A percentile compares a stretch with the other conserved stretches of the same genome.
Evolutionary conservation across 1,284 basidiomycete genomes (phyloP).

Genomic region (Ganoderma leucocontextum): DNA sequence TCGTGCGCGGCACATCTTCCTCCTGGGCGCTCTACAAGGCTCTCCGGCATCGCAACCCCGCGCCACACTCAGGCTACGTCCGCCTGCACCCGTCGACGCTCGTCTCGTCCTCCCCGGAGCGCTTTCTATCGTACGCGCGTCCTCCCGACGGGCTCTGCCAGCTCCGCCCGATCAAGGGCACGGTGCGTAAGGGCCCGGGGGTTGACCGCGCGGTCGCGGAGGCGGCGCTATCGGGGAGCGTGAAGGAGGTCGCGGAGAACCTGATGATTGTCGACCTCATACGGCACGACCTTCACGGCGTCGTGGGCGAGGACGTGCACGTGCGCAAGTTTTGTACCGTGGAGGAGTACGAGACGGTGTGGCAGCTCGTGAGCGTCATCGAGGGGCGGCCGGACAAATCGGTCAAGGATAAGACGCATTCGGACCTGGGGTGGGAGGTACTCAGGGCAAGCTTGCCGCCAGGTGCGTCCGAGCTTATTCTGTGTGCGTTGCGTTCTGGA

Average conservation of each 20-base stretch:
- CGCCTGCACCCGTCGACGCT: slow-evolving; percentile 72
- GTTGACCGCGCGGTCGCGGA: slow-evolving; percentile 73
- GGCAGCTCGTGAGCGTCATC: slow-evolving; percentile 96
- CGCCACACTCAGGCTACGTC: slow-evolving; percentile 90
- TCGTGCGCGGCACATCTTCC: slow-evolving; percentile 50
- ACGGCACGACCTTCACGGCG: slow-evolving; percentile 87
- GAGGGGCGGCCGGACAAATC: slow-evolving; percentile 60
- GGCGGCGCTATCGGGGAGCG: slow-evolving; percentile 72
- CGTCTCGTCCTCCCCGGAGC: slow-evolving; percentile 89
- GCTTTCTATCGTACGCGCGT: slow-evolving; percentile 88
- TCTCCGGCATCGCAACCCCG: slow-evolving; percentile 84
- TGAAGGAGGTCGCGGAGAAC: slow-evolving; percentile 97
- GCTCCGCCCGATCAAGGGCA: slow-evolving; percentile 97
- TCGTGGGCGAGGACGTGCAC: slow-evolving; percentile 79
- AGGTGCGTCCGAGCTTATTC: slow-evolving; percentile 52
- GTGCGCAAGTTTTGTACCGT: slow-evolving; percentile 90
- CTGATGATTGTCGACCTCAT: slow-evolving; percentile 99
- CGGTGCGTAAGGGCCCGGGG: slow-evolving; percentile 71
- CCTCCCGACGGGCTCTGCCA: slow-evolving; percentile 74
- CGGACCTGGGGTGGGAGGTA: slow-evolving; percentile 79
- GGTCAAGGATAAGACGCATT: slow-evolving; percentile 43
- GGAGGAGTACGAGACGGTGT: slow-evolving; percentile 95
- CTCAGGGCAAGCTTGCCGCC: slow-evolving; percentile 87
- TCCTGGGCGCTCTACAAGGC: slow-evolving; percentile 80
- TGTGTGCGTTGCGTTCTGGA: not conserved